Evolutionary conservation across 2,329 filamentous ascomycete species (phyloP), one percentile per base, ranked within the genome.

Genomic region (Exophiala calicioides): DNA sequence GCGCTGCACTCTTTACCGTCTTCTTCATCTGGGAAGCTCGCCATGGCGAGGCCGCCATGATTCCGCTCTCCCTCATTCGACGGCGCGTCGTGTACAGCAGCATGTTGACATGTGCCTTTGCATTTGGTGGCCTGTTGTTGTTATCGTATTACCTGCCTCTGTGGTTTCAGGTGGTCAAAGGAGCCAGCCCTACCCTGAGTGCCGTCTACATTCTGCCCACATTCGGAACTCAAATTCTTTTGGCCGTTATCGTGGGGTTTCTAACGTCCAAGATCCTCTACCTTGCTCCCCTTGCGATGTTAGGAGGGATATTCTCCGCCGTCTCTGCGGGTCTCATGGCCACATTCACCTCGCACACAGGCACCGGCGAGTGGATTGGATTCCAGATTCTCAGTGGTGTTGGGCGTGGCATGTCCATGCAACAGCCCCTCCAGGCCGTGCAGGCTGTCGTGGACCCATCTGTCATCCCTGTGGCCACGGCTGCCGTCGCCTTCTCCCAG

Each of bases 111-210:
- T 18, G 58, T 5, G 60, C 71, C 46, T 60, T 66, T 13, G 64
- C 67, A 26, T 56, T 69, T 34, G 46, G 49, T 7, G 40, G 38
- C 9, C 15, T 51, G 9, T 16, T 55, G 19, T 33, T 48, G 5
- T 41, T 36, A 2, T 52, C 67, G 5, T 71, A 66, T 44, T 70
- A 67, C 38, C 42, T 73, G 1, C 69, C 71, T 0, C 61, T 73
- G 20, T 75, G 67, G 62, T 74, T 75, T 53, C 71, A 76, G 53
- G 68, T 66, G 2, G 65, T 72, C 47, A 66, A 68, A 43, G 63
- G 62, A 3, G 62, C 61, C 6, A 62, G 60, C 3, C 58, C 58
- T 18, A 52, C 50, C 3, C 24, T 52, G 44, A 58, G 54, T 19
- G 58, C 55, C 13, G 54, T 59, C 1, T 45, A 58, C 30, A 47